Percentiles rank a stretch among this genome's conserved stretches.
Conservation (phyloP, 345 rosid species). For the Gossypium longicalyx region DNA sequence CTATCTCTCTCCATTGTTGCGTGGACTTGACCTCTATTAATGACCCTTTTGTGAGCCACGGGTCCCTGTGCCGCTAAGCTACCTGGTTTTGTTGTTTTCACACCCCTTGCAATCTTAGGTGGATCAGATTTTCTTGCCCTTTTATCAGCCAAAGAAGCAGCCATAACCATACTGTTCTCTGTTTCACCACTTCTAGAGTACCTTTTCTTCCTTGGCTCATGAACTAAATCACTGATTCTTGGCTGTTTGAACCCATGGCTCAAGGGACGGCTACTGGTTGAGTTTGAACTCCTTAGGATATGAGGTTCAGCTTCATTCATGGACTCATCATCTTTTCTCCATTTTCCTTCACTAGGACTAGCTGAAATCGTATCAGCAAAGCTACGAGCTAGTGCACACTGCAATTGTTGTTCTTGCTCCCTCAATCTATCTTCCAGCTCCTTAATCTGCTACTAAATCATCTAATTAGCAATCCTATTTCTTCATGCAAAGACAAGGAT, state of each 20-base stretch:
- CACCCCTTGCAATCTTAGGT: constrained; percentile 45
- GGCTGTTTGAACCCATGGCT: constrained; percentile 34
- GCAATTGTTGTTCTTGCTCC: constrained; percentile 62
- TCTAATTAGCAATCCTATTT: neutral
- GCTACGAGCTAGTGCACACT: constrained; percentile 31
- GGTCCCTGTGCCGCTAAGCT: constrained; percentile 11
- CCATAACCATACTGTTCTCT: constrained; percentile 23
- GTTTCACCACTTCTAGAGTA: constrained; percentile 55
- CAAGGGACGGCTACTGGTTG: constrained; percentile 36
- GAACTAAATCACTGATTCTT: neutral
- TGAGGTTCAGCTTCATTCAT: constrained; percentile 44
- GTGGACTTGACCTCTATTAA: constrained; percentile 47
- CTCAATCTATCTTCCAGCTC: constrained; percentile 51
- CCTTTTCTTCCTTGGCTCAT: neutral
- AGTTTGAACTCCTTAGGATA: constrained; percentile 62
- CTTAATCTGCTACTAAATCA: neutral
- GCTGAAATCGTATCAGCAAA: constrained; percentile 31
- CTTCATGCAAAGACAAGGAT: neutral
- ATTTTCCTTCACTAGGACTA: constrained; percentile 52
- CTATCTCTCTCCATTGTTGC: constrained; percentile 9
- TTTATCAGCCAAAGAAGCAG: constrained; percentile 35
- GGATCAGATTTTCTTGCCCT: constrained; percentile 76
- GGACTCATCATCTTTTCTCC: constrained; percentile 39
- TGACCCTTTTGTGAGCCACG: constrained; percentile 44
- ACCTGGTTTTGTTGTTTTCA: constrained; percentile 51